Conservation (phyloP, 2,329 filamentous ascomycete genomes). For the Clarireedia hainanense region DNA sequence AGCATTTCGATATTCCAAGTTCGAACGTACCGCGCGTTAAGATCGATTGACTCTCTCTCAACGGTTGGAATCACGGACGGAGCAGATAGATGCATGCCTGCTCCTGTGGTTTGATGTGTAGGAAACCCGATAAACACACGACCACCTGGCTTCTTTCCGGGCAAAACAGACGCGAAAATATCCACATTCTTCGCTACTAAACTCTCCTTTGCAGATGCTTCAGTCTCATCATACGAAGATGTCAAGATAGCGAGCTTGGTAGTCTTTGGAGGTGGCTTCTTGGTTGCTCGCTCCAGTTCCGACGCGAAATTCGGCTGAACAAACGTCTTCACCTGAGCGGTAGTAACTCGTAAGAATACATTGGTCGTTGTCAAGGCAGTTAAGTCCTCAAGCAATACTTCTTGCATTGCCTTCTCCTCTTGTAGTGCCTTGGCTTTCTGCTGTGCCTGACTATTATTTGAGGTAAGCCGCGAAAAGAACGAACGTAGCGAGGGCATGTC, state of each 20-base stretch:
- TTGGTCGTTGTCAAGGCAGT: slow-evolving; percentile 63
- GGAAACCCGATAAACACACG: slow-evolving; percentile 97
- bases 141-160: slow-evolving; percentile 72
- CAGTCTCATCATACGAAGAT: slow-evolving; percentile 80
- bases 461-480: slow-evolving; percentile 74
- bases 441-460: slow-evolving; percentile 42
- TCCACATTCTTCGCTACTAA: slow-evolving; percentile 55
- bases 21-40: slow-evolving; percentile 90
- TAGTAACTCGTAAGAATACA: slow-evolving; percentile 84
- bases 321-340: slow-evolving; percentile 71
- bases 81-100: slow-evolving; percentile 88
- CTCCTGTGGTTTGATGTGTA: slow-evolving; percentile 91
- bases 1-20: slow-evolving; percentile 95
- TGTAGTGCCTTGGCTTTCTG: slow-evolving; percentile 48
- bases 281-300: slow-evolving; percentile 90
- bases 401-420: slow-evolving; percentile 56
- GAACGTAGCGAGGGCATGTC: slow-evolving; percentile 60
- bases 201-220: slow-evolving; percentile 41
- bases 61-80: slow-evolving; percentile 96
- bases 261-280: slow-evolving; percentile 86
- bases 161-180: slow-evolving; percentile 84
- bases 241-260: slow-evolving; percentile 84
- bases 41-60: slow-evolving; percentile 90
- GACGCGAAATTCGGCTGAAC: slow-evolving; percentile 65
- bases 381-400: slow-evolving; percentile 61